Evolutionary conservation across 495 filamentous ascomycete species (phyloP).

Genomic region (Copromyces sp.): DNA sequence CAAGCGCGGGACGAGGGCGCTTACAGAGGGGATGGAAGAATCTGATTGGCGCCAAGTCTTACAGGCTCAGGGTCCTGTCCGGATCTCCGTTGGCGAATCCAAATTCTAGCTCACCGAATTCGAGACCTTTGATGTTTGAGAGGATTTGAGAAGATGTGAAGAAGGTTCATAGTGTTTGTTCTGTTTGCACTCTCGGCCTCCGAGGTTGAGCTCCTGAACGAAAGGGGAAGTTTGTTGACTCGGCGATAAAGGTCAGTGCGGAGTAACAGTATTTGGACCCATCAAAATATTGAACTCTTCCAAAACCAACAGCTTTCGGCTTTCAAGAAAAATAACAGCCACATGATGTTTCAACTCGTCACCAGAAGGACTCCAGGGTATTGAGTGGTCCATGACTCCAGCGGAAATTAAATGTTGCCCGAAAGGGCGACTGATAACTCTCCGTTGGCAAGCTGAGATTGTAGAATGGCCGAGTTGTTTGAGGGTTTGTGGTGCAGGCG

Average conservation of each 20-base stretch:
- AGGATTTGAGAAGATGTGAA: not conserved
- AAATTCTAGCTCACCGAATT: not conserved
- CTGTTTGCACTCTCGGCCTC: not conserved
- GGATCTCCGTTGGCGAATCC: not conserved
- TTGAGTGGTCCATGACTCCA: not conserved
- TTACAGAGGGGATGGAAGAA: slow-evolving; percentile 5
- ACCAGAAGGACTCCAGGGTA: not conserved
- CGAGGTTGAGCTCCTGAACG: not conserved
- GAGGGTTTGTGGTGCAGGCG: not conserved
- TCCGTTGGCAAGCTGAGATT: not conserved
- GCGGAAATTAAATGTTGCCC: not conserved
- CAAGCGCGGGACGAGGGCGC: slow-evolving; percentile 20
- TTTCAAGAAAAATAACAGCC: not conserved
- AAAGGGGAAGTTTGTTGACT: not conserved
- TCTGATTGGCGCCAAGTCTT: slow-evolving; percentile 13
- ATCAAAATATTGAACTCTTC: not conserved
- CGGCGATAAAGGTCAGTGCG: not conserved
- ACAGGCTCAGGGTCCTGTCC: not conserved
- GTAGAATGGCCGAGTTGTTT: not conserved
- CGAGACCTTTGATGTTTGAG: not conserved
- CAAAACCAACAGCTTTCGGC: not conserved
- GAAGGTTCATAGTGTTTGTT: not conserved
- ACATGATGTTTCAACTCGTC: not conserved
- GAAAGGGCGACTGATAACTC: not conserved
- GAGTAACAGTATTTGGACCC: not conserved